These are phyloP conservation scores for Nitzschia sp. DNA, from an alignment of 108 stramenopile species.

Conservation along the genomic window DNA sequence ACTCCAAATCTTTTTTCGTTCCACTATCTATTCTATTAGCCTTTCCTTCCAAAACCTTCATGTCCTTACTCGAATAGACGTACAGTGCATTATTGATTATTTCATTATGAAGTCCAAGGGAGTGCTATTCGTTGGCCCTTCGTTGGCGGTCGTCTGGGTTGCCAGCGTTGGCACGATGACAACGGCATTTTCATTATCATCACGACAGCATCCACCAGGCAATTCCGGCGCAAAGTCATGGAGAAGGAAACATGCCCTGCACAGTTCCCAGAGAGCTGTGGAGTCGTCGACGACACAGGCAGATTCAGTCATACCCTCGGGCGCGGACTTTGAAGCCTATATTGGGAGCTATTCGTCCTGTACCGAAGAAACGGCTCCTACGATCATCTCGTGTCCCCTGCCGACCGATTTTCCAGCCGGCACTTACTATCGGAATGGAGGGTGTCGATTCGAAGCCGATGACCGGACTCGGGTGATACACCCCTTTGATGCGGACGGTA, in stretches of 20 bases:
- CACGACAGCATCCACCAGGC: too few species aligned
- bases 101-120: too few species aligned
- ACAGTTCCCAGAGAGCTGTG: neutral
- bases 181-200: too few species aligned
- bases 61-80: too few species aligned
- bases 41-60: too few species aligned
- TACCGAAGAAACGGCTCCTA: neutral
- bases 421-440: constrained; percentile 2
- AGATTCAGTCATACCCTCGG: neutral
- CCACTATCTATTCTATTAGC: too few species aligned
- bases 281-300: neutral
- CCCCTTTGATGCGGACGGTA: constrained; percentile 44
- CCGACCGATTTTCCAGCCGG: neutral
- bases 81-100: too few species aligned
- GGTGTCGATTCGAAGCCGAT: neutral
- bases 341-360: constrained; percentile 1
- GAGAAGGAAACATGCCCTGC: neutral
- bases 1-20: too few species aligned
- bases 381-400: neutral
- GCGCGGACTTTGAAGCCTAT: constrained; percentile 5
- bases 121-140: too few species aligned
- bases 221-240: too few species aligned
- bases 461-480: constrained; percentile 2
- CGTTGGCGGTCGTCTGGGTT: too few species aligned
- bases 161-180: too few species aligned